Base-by-base conservation (phyloP, 2,329 filamentous ascomycete genomes). In the Sarocladium strictum region DNA sequence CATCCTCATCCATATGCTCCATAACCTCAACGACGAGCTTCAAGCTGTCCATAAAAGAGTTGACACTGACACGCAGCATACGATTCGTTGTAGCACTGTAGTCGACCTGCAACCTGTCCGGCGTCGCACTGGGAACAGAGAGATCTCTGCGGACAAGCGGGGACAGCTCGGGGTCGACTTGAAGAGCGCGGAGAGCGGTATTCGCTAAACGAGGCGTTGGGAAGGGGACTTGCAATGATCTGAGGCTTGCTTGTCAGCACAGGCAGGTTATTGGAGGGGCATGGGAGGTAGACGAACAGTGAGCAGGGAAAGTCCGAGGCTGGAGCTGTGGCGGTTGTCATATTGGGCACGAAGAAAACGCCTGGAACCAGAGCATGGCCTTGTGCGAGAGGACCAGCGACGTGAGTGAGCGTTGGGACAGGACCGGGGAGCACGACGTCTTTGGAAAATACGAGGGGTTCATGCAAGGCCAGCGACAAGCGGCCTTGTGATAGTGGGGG, bases 21-120 rank as follows among this genome's bases (percentile, higher is more conserved):
- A 97, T 96, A 15, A 96, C 88, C 54, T 91, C 89, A 40, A 97
- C 69, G 1, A 97, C 86, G 4, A 97, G 83, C 53, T 84, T 83
- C 55, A 97, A 69, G 62, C 87, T 95, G 64, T 97, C 93, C 78
- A 97, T 91, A 70, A 97, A 97, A 10, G 91, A 90, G 72, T 97
- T 97, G 55, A 97, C 92, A 2, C 93, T 89, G 2, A 99, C 94
- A 43, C 94, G 86, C 56, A 99, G 79, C 93, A 97, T 97, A 61
- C 94, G 86, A 67, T 97, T 96, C 19, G 94, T 97, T 0, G 90
- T 90, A 1, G 94, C 94, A 54, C 79, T 81, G 72, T 97, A 97
- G 57, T 87, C 80, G 10, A 89, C 87, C 21, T 53, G 50, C 11
- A 38, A 15, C 2, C 32, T 7, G 11, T 60, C 56, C 24, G 61